Evolutionary conservation across 2,329 filamentous ascomycete genomes (phyloP).

Genomic region (Nemania sp.): DNA sequence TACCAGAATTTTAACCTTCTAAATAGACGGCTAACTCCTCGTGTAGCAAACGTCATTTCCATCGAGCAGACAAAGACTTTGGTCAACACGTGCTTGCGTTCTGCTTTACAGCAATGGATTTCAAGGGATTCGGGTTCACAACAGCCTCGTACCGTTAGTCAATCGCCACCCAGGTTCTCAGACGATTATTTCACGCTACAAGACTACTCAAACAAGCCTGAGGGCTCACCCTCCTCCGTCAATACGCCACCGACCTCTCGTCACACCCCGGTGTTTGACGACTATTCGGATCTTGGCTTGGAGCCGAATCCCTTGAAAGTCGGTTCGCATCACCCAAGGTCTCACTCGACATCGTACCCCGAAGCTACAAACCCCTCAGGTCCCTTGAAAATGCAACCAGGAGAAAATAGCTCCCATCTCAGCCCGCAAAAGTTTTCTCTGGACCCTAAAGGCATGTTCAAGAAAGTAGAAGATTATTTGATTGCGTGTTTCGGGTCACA

Average conservation of each 20-base stretch:
- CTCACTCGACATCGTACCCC: conserved; percentile 61
- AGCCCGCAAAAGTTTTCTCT: conserved; percentile 39
- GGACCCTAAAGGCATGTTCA: conserved; percentile 74
- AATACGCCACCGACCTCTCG: conserved; percentile 41
- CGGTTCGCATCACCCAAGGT: conserved; percentile 49
- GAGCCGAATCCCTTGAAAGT: conserved; percentile 51
- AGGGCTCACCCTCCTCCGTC: conserved; percentile 43
- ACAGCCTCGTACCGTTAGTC: conserved; percentile 24
- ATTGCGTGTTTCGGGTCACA: conserved; percentile 74
- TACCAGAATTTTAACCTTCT: conserved; percentile 3
- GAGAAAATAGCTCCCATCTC: conserved; percentile 22
- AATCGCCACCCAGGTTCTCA: conserved; percentile 35
- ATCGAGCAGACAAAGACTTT: conserved; percentile 69
- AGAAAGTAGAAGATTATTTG: conserved; percentile 82
- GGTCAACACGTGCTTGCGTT: conserved; percentile 55
- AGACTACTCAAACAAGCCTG: conserved; percentile 39
- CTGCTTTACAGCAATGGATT: conserved; percentile 53
- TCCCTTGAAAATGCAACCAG: conserved; percentile 30
- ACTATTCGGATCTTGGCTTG: conserved; percentile 52
- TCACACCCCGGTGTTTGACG: conserved; percentile 53
- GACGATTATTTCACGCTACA: conserved; percentile 42
- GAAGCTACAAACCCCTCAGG: conserved; percentile 49
- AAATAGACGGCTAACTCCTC: conserved; percentile 31
- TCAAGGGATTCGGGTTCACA: conserved; percentile 33
- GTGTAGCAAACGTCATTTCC: conserved; percentile 59